Evolutionary conservation across 148 eudicot genomes (phyloP).

Genomic region (Chenopodium album): DNA sequence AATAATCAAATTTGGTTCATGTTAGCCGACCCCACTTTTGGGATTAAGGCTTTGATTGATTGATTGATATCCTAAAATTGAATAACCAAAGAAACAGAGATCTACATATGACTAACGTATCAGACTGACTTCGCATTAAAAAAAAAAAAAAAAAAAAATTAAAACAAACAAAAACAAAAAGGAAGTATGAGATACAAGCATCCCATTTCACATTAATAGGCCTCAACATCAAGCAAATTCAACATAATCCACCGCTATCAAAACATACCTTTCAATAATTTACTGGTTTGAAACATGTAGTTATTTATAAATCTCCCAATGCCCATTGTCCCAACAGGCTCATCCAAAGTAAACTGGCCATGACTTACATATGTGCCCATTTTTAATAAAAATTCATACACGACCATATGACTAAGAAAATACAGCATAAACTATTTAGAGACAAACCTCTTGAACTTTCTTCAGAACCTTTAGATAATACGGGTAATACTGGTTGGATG

Average conservation of each 20-base stretch:
- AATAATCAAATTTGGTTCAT: no score
- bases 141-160: background rate
- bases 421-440: background rate
- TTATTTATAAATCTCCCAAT: background rate
- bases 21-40: no score
- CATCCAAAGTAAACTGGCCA: background rate
- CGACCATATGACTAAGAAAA: background rate
- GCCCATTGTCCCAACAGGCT: background rate
- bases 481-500: slow-evolving; percentile 68
- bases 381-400: background rate
- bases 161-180: background rate
- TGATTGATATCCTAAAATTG: background rate
- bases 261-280: background rate
- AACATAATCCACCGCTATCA: background rate
- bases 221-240: background rate
- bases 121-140: background rate
- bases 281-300: background rate
- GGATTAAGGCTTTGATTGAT: no score
- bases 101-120: background rate
- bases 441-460: slow-evolving; percentile 75
- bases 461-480: slow-evolving; percentile 68
- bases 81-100: background rate
- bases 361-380: background rate
- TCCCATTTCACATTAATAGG: background rate
- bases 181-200: background rate